phyloP scores from a whole-genome alignment of 257 asterid species.

The Gentiana straminea region DNA sequence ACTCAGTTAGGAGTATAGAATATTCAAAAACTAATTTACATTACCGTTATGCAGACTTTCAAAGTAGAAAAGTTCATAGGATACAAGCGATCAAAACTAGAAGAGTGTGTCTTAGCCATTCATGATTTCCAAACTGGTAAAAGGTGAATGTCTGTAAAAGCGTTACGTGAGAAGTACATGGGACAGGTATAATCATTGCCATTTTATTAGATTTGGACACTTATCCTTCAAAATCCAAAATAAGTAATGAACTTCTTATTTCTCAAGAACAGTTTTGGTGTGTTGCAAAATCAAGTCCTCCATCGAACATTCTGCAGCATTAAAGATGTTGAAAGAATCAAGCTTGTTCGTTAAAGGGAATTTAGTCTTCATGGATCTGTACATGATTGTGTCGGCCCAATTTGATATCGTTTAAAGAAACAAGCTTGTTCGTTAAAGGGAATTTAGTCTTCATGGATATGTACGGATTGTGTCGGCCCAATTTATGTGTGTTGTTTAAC shows the following conservation, averaged over 20 bases:
- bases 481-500: too few species aligned
- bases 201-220: background rate
- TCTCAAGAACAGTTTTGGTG: conserved; percentile 22
- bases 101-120: conserved; percentile 39
- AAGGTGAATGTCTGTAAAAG: conserved; percentile 9
- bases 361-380: too few species aligned
- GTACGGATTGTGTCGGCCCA: too few species aligned
- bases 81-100: conserved; percentile 46
- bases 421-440: too few species aligned
- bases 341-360: too few species aligned
- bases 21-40: too few species aligned
- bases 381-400: too few species aligned
- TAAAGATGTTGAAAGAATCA: too few species aligned
- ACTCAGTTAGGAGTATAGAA: too few species aligned
- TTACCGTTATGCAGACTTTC: conserved; percentile 30
- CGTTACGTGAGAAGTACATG: conserved; percentile 25
- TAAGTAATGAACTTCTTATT: background rate
- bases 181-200: background rate
- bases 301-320: conserved; percentile 19
- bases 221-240: too few species aligned
- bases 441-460: too few species aligned
- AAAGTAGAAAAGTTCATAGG: conserved; percentile 51
- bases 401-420: background rate
- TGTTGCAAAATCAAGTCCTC: conserved; percentile 24
- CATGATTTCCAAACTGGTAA: conserved; percentile 18